Evolutionary conservation across 2,329 filamentous ascomycete species (phyloP), one percentile per base, ranked within the genome.

Genomic region (Acephala macrosclerotiorum): DNA sequence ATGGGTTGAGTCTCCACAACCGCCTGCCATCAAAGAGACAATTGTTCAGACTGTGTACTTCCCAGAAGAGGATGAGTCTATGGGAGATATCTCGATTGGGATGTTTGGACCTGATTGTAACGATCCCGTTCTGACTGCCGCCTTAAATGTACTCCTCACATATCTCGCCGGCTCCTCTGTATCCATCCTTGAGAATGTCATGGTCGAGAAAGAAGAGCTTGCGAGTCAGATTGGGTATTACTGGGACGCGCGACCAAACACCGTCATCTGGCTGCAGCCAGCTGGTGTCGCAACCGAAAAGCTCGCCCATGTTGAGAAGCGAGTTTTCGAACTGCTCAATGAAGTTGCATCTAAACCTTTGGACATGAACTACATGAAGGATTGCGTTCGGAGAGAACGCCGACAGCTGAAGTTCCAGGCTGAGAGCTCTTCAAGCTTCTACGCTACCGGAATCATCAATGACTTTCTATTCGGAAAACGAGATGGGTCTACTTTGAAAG

Each of bases 151-250:
- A 59, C 80, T 96, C 2, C 84, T 97, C 45, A 89, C 91, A 1
- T 99, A 98, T 75, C 87, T 99, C 20, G 93, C 93, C 68, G 96
- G 94, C 6, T 98, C 96, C 0, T 97, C 96, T 0, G 93, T 97
- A 2, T 95, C 95, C 0, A 84, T 99, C 1, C 82, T 99, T 6
- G 95, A 98, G 75, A 98, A 98, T 71, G 86, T 89, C 20, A 85
- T 99, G 67, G 96, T 99, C 1, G 96, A 99, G 76, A 93, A 91
- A 73, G 95, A 98, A 78, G 92, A 97, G 71, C 86, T 98, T 55
- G 92, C 94, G 3, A 97, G 94, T 79, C 92, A 90, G 7, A 89
- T 98, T 12, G 89, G 89, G 58, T 94, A 91, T 77, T 91, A 87
- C 77, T 91, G 88, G 73, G 94, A 97, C 69, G 86, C 89, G 29